A percentile compares a stretch with the other conserved stretches of the same genome.
Conservation (phyloP, 805 yeast species). For the Spathaspora boniae region DNA sequence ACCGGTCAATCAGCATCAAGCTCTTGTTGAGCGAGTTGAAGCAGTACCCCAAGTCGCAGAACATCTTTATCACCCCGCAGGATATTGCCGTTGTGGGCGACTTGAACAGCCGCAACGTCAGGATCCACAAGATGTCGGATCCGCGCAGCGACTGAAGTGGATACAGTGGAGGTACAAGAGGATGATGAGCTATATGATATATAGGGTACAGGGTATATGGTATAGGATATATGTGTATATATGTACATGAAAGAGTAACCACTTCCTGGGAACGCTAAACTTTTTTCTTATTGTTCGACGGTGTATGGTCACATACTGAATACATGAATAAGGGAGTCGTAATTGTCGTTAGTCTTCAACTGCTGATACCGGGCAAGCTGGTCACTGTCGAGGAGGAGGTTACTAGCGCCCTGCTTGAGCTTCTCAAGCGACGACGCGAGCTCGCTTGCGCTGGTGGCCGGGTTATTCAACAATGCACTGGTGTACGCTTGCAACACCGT, state of each 20-base stretch:
- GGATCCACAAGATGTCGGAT: slow-evolving; percentile 56
- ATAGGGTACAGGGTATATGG: no score
- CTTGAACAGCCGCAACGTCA: slow-evolving; percentile 49
- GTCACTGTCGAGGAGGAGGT: neutral
- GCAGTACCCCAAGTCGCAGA: slow-evolving; percentile 67
- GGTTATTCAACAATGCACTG: neutral
- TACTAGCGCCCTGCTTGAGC: neutral
- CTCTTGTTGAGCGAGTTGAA: slow-evolving; percentile 68
- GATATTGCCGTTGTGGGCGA: slow-evolving; percentile 75
- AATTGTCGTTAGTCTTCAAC: neutral
- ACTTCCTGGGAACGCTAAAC: no score
- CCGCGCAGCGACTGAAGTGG: slow-evolving; percentile 24
- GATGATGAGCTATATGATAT: no score
- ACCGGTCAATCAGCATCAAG: slow-evolving; percentile 74
- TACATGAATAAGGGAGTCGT: slow-evolving; percentile 4
- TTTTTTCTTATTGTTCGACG: no score
- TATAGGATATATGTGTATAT: no score
- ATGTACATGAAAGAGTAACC: no score
- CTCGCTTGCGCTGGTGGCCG: neutral
- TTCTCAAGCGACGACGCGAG: no score
- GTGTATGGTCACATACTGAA: slow-evolving; percentile 4
- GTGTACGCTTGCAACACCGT: slow-evolving; percentile 4
- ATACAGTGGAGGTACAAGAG: no score
- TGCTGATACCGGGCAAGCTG: slow-evolving; percentile 1
- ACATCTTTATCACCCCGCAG: slow-evolving; percentile 92